Conservation (phyloP, 306 rosid species). For the Prunus persica region Prunus_persica_NCBIv2 NC_034010.1:26203501-26204000, state of each 20-base stretch:
- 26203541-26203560: constrained; percentile 3
- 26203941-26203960: background rate
- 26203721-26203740: too few relatives aligned
- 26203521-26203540: background rate
- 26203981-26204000: background rate
- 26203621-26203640: background rate
- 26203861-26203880: too few relatives aligned
- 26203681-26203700: too few relatives aligned
- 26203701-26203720: too few relatives aligned
- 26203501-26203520: background rate
- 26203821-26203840: accelerated
- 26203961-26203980: background rate
- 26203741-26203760: background rate
- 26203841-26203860: accelerated
- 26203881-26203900: background rate
- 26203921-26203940: background rate
- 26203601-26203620: background rate
- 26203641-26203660: background rate
- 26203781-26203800: too few relatives aligned
- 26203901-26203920: background rate
- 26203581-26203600: constrained; percentile 1
- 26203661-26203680: too few relatives aligned
- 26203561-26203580: background rate
- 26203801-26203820: accelerated
- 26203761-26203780: too few relatives aligned